Evolutionary conservation across 2,329 filamentous ascomycete genomes (phyloP), one percentile per base, ranked within the genome.

Genomic region (Paecilomyces fulvus): DNA sequence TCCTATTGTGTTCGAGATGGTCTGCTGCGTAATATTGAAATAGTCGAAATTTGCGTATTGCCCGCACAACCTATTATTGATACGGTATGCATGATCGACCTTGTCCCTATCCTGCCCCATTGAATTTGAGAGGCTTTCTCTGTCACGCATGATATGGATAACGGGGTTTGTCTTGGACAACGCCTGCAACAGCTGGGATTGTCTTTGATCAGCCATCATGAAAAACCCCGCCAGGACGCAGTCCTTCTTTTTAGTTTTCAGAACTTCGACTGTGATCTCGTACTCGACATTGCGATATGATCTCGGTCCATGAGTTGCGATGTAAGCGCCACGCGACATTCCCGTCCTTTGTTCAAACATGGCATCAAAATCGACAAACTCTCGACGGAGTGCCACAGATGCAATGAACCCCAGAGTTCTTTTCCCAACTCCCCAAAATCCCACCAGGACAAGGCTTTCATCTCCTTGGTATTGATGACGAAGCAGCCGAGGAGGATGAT

Each of bases 401-500:
- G 86, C 86, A 58, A 90, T 88, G 51, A 90, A 80, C 11, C 84
- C 87, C 8, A 90, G 75, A 0, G 85, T 89, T 3, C 85, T 86
- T 69, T 90, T 90, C 21, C 87, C 87, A 20, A 85, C 82, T 6
- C 87, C 87, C 17, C 85, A 81, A 55, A 88, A 82, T 3, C 87
- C 87, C 12, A 87, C 79, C 8, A 90, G 77, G n/a, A 89, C 78
- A 55, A 90, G 82, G 37, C 37, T 43, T 20, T 60, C 60, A 52
- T 62, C 56, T 28, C 55, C 20, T 37, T 50, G 21, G 56, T 62
- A 63, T 20, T 53, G 53, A 14, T 58, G 61, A 9, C 30, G 43
- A 49, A 61, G 55, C 51, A 48, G 49, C 21, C 51, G n/a, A 49
- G 20, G 51, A 17, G 23, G 48, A 21, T 28, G 46, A 49, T 20